phyloP scores from a whole-genome alignment of 2,329 filamentous ascomycete genomes.

The Aspergillus fijiensis region DNA sequence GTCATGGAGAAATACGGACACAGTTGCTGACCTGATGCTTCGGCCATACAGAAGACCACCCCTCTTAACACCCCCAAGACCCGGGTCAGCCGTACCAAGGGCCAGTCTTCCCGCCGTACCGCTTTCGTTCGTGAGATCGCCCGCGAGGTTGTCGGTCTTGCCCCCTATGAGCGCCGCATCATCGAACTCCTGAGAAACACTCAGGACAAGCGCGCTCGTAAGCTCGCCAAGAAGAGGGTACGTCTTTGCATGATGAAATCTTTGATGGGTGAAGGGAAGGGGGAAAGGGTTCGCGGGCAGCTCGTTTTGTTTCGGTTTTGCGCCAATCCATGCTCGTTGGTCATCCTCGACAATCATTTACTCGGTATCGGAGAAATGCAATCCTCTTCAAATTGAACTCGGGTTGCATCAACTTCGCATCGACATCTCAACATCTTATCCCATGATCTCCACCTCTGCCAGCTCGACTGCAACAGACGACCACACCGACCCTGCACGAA shows the following conservation, averaged over 20 bases:
- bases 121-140: conserved; percentile 96
- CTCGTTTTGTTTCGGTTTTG: conserved; percentile 1
- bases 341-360: background rate
- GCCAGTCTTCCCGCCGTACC: conserved; percentile 93
- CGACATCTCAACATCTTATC: no score
- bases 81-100: conserved; percentile 83
- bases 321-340: background rate
- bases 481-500: background rate
- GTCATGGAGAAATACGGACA: background rate
- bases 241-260: conserved; percentile 40
- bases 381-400: no score
- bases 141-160: conserved; percentile 95
- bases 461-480: no score
- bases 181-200: conserved; percentile 98
- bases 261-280: conserved; percentile 1
- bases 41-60: conserved; percentile 71
- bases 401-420: no score
- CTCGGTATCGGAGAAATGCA: background rate
- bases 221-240: conserved; percentile 99
- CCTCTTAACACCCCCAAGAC: conserved; percentile 70
- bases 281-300: background rate
- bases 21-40: conserved; percentile 40
- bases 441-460: no score
- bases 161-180: conserved; percentile 96
- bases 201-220: conserved; percentile 98